A percentile compares a stretch with the other conserved stretches of the same genome.
Evolutionary conservation across 371 early-diverging fungal species (phyloP).

Genomic region (Mucor circinelloides): DNA sequence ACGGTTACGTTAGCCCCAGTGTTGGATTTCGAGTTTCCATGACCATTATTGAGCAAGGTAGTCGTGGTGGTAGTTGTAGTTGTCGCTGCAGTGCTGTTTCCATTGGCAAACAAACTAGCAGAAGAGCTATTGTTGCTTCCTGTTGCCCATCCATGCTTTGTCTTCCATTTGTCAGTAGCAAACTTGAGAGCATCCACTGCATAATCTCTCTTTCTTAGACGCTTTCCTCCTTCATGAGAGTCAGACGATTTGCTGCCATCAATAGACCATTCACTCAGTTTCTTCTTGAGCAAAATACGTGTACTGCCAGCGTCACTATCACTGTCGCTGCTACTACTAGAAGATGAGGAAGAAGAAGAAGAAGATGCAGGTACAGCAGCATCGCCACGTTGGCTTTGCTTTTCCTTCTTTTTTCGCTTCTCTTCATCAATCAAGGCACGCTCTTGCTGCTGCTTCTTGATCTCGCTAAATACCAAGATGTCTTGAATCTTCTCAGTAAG

Average conservation of each 20-base stretch:
- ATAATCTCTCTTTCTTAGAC: slow-evolving; percentile 31
- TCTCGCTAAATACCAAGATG: slow-evolving; percentile 28
- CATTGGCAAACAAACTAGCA: neutral
- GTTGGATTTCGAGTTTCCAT: neutral
- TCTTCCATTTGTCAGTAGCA: slow-evolving; percentile 43
- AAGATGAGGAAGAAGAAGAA: neutral
- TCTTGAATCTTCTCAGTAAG: slow-evolving; percentile 38
- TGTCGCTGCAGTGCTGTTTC: neutral
- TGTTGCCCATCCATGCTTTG: slow-evolving; percentile 33
- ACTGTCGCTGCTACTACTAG: slow-evolving; percentile 19
- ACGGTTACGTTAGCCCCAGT: neutral
- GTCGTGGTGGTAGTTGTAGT: neutral
- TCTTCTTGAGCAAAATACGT: slow-evolving; percentile 15
- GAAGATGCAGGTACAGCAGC: neutral
- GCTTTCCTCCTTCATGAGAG: neutral
- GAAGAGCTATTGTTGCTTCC: slow-evolving; percentile 9
- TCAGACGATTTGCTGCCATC: neutral
- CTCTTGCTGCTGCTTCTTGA: slow-evolving; percentile 25
- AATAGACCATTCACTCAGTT: slow-evolving; percentile 29
- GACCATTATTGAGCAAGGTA: neutral
- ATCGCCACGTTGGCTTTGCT: slow-evolving; percentile 3
- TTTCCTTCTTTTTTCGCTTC: neutral
- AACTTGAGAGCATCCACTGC: slow-evolving; percentile 29
- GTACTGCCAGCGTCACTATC: slow-evolving; percentile 18
- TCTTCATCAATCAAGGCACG: neutral